Conservation (phyloP, 208 protist genomes). For the Kentomonas sorsogonicus region DNA sequence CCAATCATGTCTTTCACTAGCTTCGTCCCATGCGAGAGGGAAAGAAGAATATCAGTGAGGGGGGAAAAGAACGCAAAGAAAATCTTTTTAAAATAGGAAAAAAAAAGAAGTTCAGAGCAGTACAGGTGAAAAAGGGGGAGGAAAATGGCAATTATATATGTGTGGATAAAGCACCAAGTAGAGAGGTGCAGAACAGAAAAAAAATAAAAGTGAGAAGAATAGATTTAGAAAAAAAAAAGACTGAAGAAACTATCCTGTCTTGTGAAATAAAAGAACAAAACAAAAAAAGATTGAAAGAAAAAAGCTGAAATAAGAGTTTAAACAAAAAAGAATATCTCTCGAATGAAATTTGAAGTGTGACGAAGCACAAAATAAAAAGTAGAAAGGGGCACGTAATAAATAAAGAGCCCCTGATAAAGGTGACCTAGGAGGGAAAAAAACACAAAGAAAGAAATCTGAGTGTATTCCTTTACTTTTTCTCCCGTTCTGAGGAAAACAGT, state of each 20-base stretch:
- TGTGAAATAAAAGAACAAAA: constrained; percentile 3
- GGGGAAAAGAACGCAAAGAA: no score
- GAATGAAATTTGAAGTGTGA: neutral
- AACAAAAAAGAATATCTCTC: no score
- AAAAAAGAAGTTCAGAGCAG: neutral
- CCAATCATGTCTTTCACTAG: no score
- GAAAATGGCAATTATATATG: neutral
- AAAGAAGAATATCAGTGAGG: no score
- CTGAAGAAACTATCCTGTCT: no score
- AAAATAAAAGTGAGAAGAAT: constrained; percentile 1
- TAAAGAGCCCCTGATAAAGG: neutral
- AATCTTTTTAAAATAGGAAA: neutral
- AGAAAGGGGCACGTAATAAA: neutral
- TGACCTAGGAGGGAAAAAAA: neutral
- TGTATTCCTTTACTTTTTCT: no score
- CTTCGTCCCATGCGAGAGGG: no score
- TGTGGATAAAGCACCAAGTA: neutral
- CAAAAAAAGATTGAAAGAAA: constrained; percentile 1
- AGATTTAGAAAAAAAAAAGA: constrained; percentile 1
- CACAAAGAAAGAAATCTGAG: no score
- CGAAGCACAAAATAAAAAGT: constrained; percentile 5
- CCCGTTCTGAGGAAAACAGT: no score
- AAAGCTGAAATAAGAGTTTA: neutral
- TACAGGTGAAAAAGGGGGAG: neutral
- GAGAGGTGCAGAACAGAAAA: neutral